These are phyloP conservation scores for Trematosphaeria pertusa DNA, from an alignment of 2,329 filamentous ascomycete genomes.

Conservation along the genomic window DNA sequence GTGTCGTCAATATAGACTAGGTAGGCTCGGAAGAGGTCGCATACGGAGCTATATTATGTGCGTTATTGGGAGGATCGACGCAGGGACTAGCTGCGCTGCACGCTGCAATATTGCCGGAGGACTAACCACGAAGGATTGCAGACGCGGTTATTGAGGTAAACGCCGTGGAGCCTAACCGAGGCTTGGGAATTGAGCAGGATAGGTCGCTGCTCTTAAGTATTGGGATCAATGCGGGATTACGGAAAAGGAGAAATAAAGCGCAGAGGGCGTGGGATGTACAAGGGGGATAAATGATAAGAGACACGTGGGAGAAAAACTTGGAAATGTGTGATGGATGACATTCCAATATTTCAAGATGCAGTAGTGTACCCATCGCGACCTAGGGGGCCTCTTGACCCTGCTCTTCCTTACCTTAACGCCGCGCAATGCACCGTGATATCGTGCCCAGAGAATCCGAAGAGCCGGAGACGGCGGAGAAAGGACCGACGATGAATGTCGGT, in stretches of 20 bases:
- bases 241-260: no score
- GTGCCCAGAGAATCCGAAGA: not conserved
- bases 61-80: slow-evolving; percentile 2
- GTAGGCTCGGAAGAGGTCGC: not conserved
- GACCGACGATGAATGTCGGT: no score
- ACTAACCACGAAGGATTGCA: slow-evolving; percentile 1
- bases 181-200: not conserved
- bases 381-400: no score
- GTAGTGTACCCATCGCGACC: no score
- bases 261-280: no score
- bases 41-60: not conserved
- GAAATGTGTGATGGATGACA: no score
- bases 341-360: no score
- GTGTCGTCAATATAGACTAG: slow-evolving; percentile 1
- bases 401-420: no score
- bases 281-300: no score
- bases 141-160: not conserved
- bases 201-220: not conserved
- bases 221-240: no score
- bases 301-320: no score
- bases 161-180: not conserved
- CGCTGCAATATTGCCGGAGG: not conserved
- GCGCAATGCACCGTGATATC: no score
- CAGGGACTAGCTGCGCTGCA: not conserved
- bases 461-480: not conserved